These are phyloP conservation scores for Sinapis alba DNA, from an alignment of 441 rosid genomes.

Conservation along the genomic window DNA sequence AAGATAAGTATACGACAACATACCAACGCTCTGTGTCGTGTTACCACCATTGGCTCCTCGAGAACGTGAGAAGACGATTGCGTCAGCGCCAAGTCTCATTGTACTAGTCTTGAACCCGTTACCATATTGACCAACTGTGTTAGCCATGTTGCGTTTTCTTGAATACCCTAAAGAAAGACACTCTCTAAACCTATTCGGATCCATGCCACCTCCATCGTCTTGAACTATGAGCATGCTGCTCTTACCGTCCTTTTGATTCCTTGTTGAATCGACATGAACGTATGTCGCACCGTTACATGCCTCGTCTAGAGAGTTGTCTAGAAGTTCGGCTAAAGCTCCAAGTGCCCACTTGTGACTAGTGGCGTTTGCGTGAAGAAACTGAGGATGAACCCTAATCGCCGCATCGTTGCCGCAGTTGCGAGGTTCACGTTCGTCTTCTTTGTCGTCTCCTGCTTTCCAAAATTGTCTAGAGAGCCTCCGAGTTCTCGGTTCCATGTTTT, in stretches of 20 bases:
- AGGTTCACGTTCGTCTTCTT: conserved; percentile 22
- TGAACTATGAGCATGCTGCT: conserved; percentile 52
- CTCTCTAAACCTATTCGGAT: conserved; percentile 60
- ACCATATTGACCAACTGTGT: conserved; percentile 80
- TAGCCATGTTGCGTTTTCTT: conserved; percentile 61
- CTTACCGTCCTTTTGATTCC: conserved; percentile 44
- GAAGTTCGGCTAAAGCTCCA: conserved; percentile 84
- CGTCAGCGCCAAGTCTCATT: conserved; percentile 92
- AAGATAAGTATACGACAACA: conserved; percentile 70
- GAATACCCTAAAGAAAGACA: conserved; percentile 82
- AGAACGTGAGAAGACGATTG: conserved; percentile 65
- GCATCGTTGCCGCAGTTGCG: conserved; percentile 50
- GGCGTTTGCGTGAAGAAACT: conserved; percentile 76
- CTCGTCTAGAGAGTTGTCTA: conserved; percentile 80
- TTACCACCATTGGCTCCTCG: conserved; percentile 52
- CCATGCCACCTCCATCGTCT: conserved; percentile 79
- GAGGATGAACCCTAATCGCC: conserved; percentile 70
- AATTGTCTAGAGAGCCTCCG: conserved; percentile 51
- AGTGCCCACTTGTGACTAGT: conserved; percentile 87
- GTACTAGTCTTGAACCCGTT: conserved; percentile 85
- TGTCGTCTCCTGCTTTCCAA: conserved; percentile 63
- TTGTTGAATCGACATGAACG: conserved; percentile 54
- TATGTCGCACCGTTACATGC: conserved; percentile 60
- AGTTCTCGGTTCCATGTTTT: not conserved
- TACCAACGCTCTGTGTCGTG: conserved; percentile 60